phyloP scores from a whole-genome alignment of 176 grass and related monocot species.

The Melocanna baccifera region DNA sequence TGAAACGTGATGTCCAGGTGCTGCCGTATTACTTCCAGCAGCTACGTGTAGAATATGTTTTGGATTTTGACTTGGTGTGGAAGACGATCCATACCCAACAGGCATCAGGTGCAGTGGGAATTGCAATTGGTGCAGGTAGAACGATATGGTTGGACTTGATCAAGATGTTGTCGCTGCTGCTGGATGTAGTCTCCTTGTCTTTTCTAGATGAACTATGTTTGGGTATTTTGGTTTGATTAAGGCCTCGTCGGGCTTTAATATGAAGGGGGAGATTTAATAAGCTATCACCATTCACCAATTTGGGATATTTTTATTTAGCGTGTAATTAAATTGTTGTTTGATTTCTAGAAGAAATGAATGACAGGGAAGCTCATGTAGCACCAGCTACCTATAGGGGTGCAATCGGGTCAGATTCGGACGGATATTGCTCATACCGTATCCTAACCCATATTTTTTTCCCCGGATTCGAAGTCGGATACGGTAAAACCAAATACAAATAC shows the following conservation, averaged over 20 bases:
- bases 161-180: not conserved
- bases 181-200: not conserved
- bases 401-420: too few relatives aligned
- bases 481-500: too few relatives aligned
- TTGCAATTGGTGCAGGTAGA: constrained; percentile 9
- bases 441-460: too few relatives aligned
- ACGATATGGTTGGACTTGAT: constrained; percentile 14
- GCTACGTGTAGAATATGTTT: constrained; percentile 5
- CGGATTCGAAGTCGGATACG: too few relatives aligned
- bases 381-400: not conserved
- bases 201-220: not conserved
- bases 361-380: not conserved
- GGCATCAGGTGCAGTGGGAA: constrained; percentile 48
- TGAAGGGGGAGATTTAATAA: not conserved
- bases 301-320: not conserved
- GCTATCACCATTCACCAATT: not conserved
- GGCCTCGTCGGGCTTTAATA: not conserved
- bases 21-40: constrained; percentile 11
- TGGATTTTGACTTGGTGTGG: constrained; percentile 41
- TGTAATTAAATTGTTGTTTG: not conserved
- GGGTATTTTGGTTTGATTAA: not conserved
- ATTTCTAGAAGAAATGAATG: not conserved
- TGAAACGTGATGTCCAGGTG: constrained; percentile 15
- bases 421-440: too few relatives aligned
- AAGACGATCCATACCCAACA: constrained; percentile 32